Conservation (phyloP, 108 stramenopile genomes). For the Nitzschia sp. region DNA sequence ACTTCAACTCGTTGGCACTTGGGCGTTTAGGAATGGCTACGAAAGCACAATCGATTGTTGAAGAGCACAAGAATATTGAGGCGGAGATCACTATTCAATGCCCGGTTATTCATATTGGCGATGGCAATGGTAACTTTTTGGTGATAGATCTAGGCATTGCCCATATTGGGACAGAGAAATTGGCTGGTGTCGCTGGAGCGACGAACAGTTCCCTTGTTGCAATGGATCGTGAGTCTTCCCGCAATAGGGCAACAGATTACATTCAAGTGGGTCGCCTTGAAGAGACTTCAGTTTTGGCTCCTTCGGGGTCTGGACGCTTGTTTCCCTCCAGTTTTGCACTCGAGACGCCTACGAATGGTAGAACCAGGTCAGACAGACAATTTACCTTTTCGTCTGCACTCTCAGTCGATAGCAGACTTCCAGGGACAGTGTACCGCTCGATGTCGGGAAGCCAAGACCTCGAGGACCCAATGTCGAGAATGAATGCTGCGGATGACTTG, state of each 20-base stretch:
- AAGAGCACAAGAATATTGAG: slow-evolving; percentile 51
- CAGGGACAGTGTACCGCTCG: slow-evolving; percentile 11
- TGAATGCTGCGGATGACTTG: slow-evolving; percentile 3
- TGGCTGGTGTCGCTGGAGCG: slow-evolving; percentile 40
- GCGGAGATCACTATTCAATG: slow-evolving; percentile 44
- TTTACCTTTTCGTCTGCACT: slow-evolving; percentile 27
- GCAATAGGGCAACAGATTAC: background rate
- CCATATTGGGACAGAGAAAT: slow-evolving; percentile 44
- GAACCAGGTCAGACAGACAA: slow-evolving; percentile 1
- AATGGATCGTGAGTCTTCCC: background rate
- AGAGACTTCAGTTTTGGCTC: slow-evolving; percentile 23
- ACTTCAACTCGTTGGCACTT: slow-evolving; percentile 46
- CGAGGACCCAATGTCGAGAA: slow-evolving; percentile 20
- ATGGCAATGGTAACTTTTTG: slow-evolving; percentile 28
- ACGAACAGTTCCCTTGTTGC: background rate
- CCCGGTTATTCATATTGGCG: slow-evolving; percentile 45
- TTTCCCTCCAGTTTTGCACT: slow-evolving; percentile 1
- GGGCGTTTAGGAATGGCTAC: slow-evolving; percentile 34
- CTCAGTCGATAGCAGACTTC: slow-evolving; percentile 27
- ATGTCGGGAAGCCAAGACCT: slow-evolving; percentile 17
- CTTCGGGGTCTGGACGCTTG: background rate
- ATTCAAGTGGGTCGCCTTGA: slow-evolving; percentile 9
- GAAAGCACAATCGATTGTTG: slow-evolving; percentile 41
- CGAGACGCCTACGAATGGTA: slow-evolving; percentile 2
- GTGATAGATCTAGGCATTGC: slow-evolving; percentile 53